Percentiles rank a stretch among this genome's conserved stretches.
Conservation (phyloP, 768 basidiomycete genomes). For the Steccherinum ochraceum region DNA sequence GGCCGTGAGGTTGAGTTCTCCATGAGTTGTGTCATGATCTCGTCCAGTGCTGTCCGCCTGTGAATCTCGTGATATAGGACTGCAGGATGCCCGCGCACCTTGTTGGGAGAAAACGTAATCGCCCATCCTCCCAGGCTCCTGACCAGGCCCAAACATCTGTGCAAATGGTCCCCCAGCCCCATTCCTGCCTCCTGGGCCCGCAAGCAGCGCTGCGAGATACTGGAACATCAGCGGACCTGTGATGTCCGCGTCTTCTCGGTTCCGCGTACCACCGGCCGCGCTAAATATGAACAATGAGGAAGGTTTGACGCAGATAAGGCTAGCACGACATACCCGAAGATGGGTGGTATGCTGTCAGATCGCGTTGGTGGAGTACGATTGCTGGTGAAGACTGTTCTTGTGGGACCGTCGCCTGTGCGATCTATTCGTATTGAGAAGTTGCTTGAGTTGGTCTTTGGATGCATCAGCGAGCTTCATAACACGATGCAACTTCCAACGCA, state of each 20-base stretch:
- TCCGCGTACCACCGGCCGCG: constrained; percentile 2
- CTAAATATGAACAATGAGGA: constrained; percentile 26
- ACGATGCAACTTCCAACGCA: no score
- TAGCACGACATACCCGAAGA: constrained; percentile 12
- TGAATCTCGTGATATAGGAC: not conserved
- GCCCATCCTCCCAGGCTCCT: constrained; percentile 61
- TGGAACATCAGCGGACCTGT: constrained; percentile 60
- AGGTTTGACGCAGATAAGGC: constrained; percentile 13
- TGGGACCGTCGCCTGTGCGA: constrained; percentile 9
- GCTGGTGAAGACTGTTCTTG: constrained; percentile 4
- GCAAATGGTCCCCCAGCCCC: constrained; percentile 34
- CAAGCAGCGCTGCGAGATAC: constrained; percentile 62
- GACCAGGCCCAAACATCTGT: constrained; percentile 21
- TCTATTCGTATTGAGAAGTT: constrained; percentile 17
- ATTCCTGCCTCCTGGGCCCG: constrained; percentile 30
- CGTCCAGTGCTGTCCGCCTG: constrained; percentile 48
- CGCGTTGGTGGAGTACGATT: not conserved
- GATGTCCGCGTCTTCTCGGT: constrained; percentile 35
- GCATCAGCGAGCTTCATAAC: no score
- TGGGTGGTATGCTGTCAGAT: constrained; percentile 5
- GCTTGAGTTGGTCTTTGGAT: not conserved
- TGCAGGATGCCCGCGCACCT: constrained; percentile 38
- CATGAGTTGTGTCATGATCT: constrained; percentile 85
- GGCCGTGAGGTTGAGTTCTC: constrained; percentile 73
- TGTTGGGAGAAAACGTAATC: constrained; percentile 93